Evolutionary conservation across 345 rosid genomes (phyloP), one percentile per base, ranked within the genome.

Genomic region (Gossypium australe): DNA sequence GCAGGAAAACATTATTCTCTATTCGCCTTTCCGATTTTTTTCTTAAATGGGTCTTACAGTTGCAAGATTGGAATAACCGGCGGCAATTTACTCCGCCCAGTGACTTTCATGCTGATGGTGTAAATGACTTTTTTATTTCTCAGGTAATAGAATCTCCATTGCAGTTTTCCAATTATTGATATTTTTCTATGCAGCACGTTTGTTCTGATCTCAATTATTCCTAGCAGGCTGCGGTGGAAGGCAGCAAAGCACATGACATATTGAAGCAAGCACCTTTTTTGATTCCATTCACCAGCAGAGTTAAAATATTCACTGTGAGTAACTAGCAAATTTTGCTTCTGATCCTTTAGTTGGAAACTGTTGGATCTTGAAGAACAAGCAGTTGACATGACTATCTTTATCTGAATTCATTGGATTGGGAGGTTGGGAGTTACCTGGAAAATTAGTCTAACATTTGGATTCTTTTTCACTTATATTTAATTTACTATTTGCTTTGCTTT

Each of bases 31-130:
- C 78, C 75, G 67, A 62, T 55, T 6, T 77, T 73, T 79, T 77
- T 17, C n/a, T 18, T 52, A 52, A 52, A 11, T 48, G 12, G 3
- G 14, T 82, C 24, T 70, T 65, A 67, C 76, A 95, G 99, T 84
- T 96, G 87, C 98, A 88, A 87, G 98, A 96, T 85, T 96, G 99
- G 99, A 93, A 96, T 76, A 93, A 86, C 76, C 84, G 99, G 78
- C 84, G 88, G 71, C 82, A 92, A 55, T 96, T 96, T 81, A 82
- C 92, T 63, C 84, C 91, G 48, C 85, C 97, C 2, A 88, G 87
- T 81, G 92, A 92, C 79, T 96, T 96, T 81, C 99, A 96, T 84
- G 97, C 98, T 8, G 97, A 90, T 78, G 86, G 88, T 65, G 97
- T 92, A 71, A 90, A 90, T 72, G 99, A 96, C 59, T 85, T 77